Evolutionary conservation across 2,329 filamentous ascomycete species (phyloP).

Genomic region (Xylaria sp.): DNA sequence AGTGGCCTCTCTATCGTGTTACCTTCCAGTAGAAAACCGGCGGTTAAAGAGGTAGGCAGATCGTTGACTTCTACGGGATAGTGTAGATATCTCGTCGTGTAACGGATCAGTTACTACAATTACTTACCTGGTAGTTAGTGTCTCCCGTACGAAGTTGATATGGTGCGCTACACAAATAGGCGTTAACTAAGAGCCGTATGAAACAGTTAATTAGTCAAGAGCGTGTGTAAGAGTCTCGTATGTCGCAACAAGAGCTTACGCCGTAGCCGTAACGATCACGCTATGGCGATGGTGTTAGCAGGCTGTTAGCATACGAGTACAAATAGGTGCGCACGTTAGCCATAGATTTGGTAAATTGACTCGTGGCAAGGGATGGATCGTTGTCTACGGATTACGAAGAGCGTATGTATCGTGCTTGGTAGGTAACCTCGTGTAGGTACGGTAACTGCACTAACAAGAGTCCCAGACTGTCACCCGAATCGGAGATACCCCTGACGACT

Average conservation of each 20-base stretch:
- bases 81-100: no score
- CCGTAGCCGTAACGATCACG: background rate
- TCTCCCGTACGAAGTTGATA: no score
- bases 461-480: background rate
- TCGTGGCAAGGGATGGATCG: background rate
- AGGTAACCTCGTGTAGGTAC: background rate
- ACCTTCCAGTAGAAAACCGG: background rate
- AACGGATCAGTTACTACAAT: no score
- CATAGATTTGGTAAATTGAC: background rate
- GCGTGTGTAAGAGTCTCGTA: background rate
- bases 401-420: background rate
- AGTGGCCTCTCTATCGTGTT: constrained; percentile 1
- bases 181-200: no score
- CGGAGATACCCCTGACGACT: background rate
- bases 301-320: no score
- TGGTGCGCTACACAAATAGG: no score
- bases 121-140: no score
- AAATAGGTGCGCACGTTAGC: no score
- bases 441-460: background rate
- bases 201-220: no score
- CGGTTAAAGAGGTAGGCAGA: background rate
- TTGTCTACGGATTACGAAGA: background rate
- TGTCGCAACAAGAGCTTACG: background rate
- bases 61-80: background rate
- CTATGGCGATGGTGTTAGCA: background rate